phyloP scores from a whole-genome alignment of 164 flowering plant species.

The Berberis vulgaris region DNA sequence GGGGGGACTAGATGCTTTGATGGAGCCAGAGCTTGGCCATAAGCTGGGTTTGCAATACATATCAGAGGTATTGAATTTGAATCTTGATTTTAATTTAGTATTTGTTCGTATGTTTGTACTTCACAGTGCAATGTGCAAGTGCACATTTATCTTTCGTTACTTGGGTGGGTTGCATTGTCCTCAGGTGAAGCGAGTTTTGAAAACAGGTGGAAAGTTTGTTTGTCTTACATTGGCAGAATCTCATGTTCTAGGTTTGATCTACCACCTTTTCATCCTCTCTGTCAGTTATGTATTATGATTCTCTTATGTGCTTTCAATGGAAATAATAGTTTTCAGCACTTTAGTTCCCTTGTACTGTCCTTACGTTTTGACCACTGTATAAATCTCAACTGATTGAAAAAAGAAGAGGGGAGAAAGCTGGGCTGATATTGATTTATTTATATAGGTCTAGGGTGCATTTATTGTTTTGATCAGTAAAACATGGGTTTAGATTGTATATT shows the following conservation, averaged over 20 bases:
- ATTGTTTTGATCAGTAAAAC: too few relatives aligned
- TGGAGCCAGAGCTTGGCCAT: conserved; percentile 89
- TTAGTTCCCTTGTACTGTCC: neutral
- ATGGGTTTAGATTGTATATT: too few relatives aligned
- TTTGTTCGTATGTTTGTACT: conserved; percentile 4
- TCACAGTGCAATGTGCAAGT: neutral
- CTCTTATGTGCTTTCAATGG: neutral
- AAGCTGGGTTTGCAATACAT: conserved; percentile 66
- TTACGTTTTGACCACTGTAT: neutral
- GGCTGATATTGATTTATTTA: too few relatives aligned
- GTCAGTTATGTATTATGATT: too few relatives aligned
- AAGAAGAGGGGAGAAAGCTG: too few relatives aligned
- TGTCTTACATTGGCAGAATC: conserved; percentile 89
- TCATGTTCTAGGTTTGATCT: conserved; percentile 73
- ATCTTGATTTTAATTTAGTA: conserved; percentile 10
- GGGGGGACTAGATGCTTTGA: conserved; percentile 96
- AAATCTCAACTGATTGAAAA: neutral
- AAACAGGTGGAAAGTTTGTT: conserved; percentile 55
- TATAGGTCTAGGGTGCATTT: too few relatives aligned
- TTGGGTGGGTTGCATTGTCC: conserved; percentile 5
- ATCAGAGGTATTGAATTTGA: conserved; percentile 59
- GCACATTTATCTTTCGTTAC: conserved; percentile 7
- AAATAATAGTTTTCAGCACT: neutral
- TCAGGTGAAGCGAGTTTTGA: conserved; percentile 81
- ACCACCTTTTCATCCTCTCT: neutral